A percentile compares a stretch with the other conserved stretches of the same genome.
These are phyloP conservation scores for Leucosporidium yakuticum DNA, from an alignment of 768 basidiomycete species.

Conservation along the genomic window DNA sequence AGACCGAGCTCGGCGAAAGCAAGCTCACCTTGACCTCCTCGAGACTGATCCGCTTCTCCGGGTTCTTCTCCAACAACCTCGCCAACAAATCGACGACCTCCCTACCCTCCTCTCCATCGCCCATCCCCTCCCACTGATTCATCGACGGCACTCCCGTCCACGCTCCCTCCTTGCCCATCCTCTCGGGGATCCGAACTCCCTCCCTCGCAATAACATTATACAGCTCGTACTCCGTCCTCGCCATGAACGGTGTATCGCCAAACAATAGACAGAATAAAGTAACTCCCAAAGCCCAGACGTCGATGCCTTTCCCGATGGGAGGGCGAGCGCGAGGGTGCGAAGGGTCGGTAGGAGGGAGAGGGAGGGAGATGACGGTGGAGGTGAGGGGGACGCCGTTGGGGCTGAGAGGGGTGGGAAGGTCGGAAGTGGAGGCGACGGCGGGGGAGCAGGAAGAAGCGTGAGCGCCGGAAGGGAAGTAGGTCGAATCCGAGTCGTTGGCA, in stretches of 20 bases:
- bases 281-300: constrained; percentile 95
- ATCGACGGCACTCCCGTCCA: constrained; percentile 23
- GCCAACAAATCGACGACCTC: constrained; percentile 59
- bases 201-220: constrained; percentile 72
- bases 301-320: constrained; percentile 64
- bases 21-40: constrained; percentile 64
- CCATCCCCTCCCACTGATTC: constrained; percentile 42
- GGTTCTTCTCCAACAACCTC: constrained; percentile 73
- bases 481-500: constrained; percentile 33
- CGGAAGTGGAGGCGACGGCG: neutral
- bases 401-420: constrained; percentile 7
- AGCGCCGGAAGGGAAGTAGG: neutral
- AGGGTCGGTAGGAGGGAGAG: constrained; percentile 35
- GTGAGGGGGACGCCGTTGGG: constrained; percentile 26
- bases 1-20: neutral
- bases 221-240: constrained; percentile 61
- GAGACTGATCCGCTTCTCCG: constrained; percentile 53
- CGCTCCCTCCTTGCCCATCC: constrained; percentile 66
- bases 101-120: constrained; percentile 52
- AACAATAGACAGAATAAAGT: constrained; percentile 92
- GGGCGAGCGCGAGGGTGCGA: constrained; percentile 27
- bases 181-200: constrained; percentile 62
- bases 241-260: constrained; percentile 71
- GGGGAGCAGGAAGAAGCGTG: neutral
- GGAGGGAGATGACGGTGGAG: constrained; percentile 30